Evolutionary conservation across 257 asterid species (phyloP).

Genomic region (Penstemon barbatus): DNA sequence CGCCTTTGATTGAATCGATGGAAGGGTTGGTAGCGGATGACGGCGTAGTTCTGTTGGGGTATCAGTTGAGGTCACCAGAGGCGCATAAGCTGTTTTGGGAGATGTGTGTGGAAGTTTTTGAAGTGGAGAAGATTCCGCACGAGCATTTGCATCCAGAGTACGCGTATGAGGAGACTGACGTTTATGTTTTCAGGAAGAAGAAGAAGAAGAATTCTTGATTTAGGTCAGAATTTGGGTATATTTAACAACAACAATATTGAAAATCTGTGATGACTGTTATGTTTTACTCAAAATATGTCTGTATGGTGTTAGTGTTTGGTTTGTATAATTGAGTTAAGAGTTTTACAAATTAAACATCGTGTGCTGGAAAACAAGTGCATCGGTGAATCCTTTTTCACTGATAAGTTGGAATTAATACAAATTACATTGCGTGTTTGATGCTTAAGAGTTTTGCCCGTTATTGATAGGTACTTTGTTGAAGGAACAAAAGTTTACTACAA

Average conservation of each 20-base stretch:
- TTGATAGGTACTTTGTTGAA: background rate
- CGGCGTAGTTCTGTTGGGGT: constrained; percentile 84
- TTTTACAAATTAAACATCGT: too few relatives aligned
- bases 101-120: constrained; percentile 51
- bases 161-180: constrained; percentile 82
- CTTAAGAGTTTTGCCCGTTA: too few relatives aligned
- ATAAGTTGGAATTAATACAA: too few relatives aligned
- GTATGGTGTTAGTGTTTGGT: too few relatives aligned
- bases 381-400: too few relatives aligned
- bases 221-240: constrained; percentile 18
- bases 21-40: constrained; percentile 59
- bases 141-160: constrained; percentile 87
- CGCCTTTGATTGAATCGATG: constrained; percentile 67
- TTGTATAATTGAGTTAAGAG: too few relatives aligned
- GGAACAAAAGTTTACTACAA: background rate
- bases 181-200: constrained; percentile 72
- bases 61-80: constrained; percentile 88
- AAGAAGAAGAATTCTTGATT: constrained; percentile 31
- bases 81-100: constrained; percentile 82
- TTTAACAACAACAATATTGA: constrained; percentile 3
- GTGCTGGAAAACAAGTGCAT: too few relatives aligned
- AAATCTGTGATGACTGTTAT: background rate
- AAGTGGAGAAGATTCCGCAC: constrained; percentile 72
- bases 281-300: background rate
- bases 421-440: too few relatives aligned